These are phyloP conservation scores for Pythium vanterpoolii DNA, from an alignment of 352 stramenopile species.

Conservation along the genomic window DNA sequence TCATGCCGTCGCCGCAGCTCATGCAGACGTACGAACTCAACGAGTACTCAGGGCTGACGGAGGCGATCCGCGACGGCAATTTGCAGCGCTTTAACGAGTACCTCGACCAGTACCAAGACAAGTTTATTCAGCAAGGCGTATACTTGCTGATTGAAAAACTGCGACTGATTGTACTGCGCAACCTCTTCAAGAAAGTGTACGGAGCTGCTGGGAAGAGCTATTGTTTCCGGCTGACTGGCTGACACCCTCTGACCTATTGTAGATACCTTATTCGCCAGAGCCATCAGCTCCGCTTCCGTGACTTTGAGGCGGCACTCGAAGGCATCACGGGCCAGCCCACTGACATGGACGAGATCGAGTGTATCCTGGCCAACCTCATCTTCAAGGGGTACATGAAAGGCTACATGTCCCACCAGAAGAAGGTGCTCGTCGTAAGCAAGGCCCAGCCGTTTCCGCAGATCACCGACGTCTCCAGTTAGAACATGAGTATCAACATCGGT, in stretches of 20 bases:
- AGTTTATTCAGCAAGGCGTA: slow-evolving; percentile 91
- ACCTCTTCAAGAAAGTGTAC: slow-evolving; percentile 96
- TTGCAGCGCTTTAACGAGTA: slow-evolving; percentile 92
- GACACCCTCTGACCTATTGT: no score
- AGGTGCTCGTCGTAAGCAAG: slow-evolving; percentile 95
- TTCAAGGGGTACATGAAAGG: slow-evolving; percentile 95
- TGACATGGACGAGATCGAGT: slow-evolving; percentile 96
- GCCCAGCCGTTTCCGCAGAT: slow-evolving; percentile 91
- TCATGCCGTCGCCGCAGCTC: slow-evolving; percentile 89
- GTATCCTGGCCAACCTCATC: slow-evolving; percentile 96
- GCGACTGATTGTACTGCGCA: slow-evolving; percentile 93
- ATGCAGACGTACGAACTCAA: slow-evolving; percentile 89
- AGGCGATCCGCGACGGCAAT: slow-evolving; percentile 90
- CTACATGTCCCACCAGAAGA: slow-evolving; percentile 97
- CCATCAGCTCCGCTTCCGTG: slow-evolving; percentile 88
- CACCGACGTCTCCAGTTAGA: slow-evolving; percentile 68
- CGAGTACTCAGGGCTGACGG: slow-evolving; percentile 86
- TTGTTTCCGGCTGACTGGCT: no score
- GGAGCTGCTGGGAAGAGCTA: no score
- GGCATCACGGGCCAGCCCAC: slow-evolving; percentile 83
- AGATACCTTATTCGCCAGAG: slow-evolving; percentile 81
- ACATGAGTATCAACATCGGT: no score
- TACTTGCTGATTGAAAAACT: slow-evolving; percentile 97
- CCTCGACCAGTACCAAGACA: slow-evolving; percentile 87
- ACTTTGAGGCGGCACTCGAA: slow-evolving; percentile 87